Conservation (phyloP, 352 stramenopile species). For the Peronospora farinosa region DNA sequence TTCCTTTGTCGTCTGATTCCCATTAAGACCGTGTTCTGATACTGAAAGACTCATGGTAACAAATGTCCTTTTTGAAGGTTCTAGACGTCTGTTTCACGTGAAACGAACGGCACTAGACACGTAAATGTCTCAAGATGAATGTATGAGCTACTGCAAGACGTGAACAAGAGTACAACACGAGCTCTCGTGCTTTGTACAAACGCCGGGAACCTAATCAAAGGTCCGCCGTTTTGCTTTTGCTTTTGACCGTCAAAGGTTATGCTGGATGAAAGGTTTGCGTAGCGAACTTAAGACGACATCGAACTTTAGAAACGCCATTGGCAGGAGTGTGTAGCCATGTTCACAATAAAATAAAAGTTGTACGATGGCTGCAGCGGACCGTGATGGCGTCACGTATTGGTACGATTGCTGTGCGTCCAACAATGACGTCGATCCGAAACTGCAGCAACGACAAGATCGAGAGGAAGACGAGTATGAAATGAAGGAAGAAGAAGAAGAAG, state of each 20-base stretch:
- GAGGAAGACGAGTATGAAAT: slow-evolving; percentile 24
- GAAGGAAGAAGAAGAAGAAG: slow-evolving; percentile 46
- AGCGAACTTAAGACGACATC: slow-evolving; percentile 1
- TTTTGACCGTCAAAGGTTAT: slow-evolving; percentile 5
- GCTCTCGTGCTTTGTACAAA: slow-evolving; percentile 4
- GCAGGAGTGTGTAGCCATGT: slow-evolving; percentile 20
- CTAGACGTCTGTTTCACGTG: neutral
- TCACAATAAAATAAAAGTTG: neutral
- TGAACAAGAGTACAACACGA: neutral
- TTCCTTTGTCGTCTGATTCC: slow-evolving; percentile 28
- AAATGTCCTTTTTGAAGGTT: slow-evolving; percentile 3
- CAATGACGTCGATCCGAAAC: slow-evolving; percentile 5
- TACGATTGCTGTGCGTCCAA: neutral
- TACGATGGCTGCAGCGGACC: slow-evolving; percentile 2
- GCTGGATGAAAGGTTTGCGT: neutral
- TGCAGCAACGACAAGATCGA: slow-evolving; percentile 3
- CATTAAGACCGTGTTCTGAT: slow-evolving; percentile 6
- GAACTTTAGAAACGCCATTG: neutral
- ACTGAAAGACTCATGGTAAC: slow-evolving; percentile 18
- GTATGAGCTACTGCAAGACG: slow-evolving; percentile 1
- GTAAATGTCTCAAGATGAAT: slow-evolving; percentile 3
- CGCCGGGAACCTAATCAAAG: slow-evolving; percentile 4
- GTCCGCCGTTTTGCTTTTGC: slow-evolving; percentile 23
- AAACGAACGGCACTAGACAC: slow-evolving; percentile 6
- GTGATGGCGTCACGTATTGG: slow-evolving; percentile 8